Evolutionary conservation across 192 early-diverging fungal species (phyloP), one percentile per base, ranked within the genome.

Genomic region (Dissophora ornata): DNA sequence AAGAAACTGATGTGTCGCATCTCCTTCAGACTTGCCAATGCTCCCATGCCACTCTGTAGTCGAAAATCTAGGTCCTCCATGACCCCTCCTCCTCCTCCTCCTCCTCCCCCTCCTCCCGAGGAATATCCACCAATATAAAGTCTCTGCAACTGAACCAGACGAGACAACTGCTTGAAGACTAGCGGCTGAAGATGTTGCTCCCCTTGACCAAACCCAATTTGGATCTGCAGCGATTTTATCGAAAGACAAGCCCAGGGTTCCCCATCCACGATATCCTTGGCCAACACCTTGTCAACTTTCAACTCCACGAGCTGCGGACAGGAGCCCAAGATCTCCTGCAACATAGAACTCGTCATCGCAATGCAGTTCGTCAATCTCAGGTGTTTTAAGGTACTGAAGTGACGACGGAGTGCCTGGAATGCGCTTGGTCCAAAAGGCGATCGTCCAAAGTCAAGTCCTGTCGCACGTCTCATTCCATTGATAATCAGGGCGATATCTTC

Each of bases 171-270:
- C 25, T 28, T 13, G 25, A 50, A 50, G 19, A 28, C 25, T 24
- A 15, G 5, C 10, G n/a, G 49, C 25, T 50, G 49, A 26, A 28
- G 19, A 22, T 24, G 36, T 38, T 13, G 36, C 36, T 38, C 7
- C 7, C 13, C 36, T 38, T 9, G 22, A 50, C 7, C 19, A 50
- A 50, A 22, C 7, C 49, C 12, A 25, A 50, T 12, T 9, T 10
- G 11, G 49, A 28, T 10, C 49, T 15, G 19, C 11, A 22, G 25
- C 8, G 5, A 7, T 24, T 22, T n/a, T n/a, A n/a, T n/a, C n/a
- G n/a, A 32, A 32, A 28, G 29, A 32, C 51, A 53, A 16, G 30
- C 51, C 51, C 51, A 53, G 12, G 26, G 51, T 53, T 53, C 13
- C 10, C 51, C 29, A 2, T 33, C 2, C 4, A 32, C 51, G 8